Conservation (phyloP, 306 rosid genomes). For the Mimosa bimucronata region DNA sequence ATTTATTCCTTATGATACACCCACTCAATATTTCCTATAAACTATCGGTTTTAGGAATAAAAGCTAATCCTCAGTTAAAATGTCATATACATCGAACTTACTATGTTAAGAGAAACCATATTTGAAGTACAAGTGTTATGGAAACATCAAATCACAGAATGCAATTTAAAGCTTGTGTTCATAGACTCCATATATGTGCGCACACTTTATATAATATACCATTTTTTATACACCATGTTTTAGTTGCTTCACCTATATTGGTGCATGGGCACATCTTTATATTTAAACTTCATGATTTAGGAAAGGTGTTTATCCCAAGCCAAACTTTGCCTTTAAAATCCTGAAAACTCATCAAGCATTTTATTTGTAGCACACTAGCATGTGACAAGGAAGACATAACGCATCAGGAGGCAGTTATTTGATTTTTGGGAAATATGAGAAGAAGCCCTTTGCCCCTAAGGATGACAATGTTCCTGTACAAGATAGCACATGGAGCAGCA, state of each 20-base stretch:
- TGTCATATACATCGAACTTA: neutral
- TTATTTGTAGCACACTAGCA: constrained; percentile 46
- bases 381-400: constrained; percentile 49
- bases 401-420: constrained; percentile 51
- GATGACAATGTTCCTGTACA: constrained; percentile 54
- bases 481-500: constrained; percentile 44
- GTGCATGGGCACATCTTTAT: neutral
- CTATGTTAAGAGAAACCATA: too few relatives aligned
- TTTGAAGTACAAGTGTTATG: constrained; percentile 15
- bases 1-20: too few relatives aligned
- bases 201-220: neutral
- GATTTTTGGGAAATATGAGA: constrained; percentile 44
- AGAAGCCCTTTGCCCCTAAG: constrained; percentile 52
- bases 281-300: neutral
- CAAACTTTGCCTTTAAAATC: constrained; percentile 35
- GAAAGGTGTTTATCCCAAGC: neutral
- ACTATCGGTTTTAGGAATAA: too few relatives aligned
- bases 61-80: neutral
- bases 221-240: too few relatives aligned
- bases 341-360: constrained; percentile 42
- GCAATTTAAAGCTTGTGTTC: constrained; percentile 5
- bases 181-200: constrained; percentile 19
- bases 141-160: neutral
- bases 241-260: too few relatives aligned
- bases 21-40: too few relatives aligned